Evolutionary conservation across 2,329 filamentous ascomycete species (phyloP), one percentile per base, ranked within the genome.

Genomic region (Fusarium sarcochroum): DNA sequence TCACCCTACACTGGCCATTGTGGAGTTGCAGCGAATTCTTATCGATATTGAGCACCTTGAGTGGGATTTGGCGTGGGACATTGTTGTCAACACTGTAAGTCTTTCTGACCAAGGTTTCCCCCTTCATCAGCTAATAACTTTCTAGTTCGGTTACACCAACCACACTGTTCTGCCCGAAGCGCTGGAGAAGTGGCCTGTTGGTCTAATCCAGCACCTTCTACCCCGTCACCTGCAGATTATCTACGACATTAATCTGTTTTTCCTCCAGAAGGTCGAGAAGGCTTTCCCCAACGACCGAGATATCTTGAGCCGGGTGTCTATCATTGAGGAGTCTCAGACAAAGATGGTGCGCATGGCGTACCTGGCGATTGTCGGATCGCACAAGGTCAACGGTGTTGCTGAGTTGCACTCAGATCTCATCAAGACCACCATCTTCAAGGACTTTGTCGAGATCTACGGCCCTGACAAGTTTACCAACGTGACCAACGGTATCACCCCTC

Each of bases 301-400:
- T 3, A 86, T 99, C 69, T 88, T 99, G 34, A 79, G 85, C 15
- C 88, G 93, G 37, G 94, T 98, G n/a, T 98, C 95, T 7, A 97
- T 99, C 76, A 97, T 99, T 62, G 96, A 99, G 80, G 96, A 99
- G 80, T 94, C 93, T 7, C 91, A 97, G 78, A 93, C 94, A 42
- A 97, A 98, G 88, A 97, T 98, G 93, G 91, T 99, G 64, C 92
- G 95, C 78, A 99, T 99, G 96, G 96, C 96, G 3, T 96, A 89
- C 80, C 84, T 99, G 51, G 96, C 96, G 67, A 92, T 98, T 77
- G 94, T 99, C 74, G 96, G 96, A 47, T 98, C 96, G 35, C 96
- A 98, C 88, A 99, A 98, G 85, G 94, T 99, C 84, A 99, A 99
- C 73, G 96, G 96, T 79, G 96, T 99, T 35, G 96, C 96, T 34